Evolutionary conservation across 2,329 filamentous ascomycete genomes (phyloP), one percentile per base, ranked within the genome.

Genomic region (Xylariaceae sp.): DNA sequence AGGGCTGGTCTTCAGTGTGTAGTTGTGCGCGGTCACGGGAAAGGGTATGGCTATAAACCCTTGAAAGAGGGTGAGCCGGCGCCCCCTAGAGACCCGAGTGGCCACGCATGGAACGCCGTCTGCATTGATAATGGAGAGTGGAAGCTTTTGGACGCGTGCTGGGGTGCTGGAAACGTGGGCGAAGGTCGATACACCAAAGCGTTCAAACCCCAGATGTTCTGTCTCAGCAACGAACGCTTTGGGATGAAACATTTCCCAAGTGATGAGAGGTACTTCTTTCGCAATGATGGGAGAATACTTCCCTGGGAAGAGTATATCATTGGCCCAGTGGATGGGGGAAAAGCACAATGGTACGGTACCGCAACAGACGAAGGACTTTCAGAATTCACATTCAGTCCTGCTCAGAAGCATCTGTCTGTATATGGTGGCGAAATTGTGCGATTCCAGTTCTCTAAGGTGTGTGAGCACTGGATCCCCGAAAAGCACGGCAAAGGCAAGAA

Each of bases 61-160:
- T 65, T 89, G 7, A 68, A 73, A 30, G 74, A 80, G 0, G 86
- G 85, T 3, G 72, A 85, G 39, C 68, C 76, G 0, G 61, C 85
- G 0, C 90, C 90, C 2, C 74, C 79, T 0, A 76, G 74, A 16
- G 69, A 82, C 39, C 67, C 77, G 0, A 73, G 67, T 4, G 78
- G 79, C 1, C 91, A 97, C 63, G 91, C 93, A 0, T 96, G 93
- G 93, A 96, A 95, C 57, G 90, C 87, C 0, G 88, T 96, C 6
- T 77, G 81, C 38, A 89, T 97, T 44, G 91, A 97, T 54, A 78
- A 82, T 19, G 88, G 87, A 2, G 78, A 81, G 50, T 97, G 91
- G 91, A 95, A 96, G 64, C 75, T 97, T 1, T 68, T 97, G 37
- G 93, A 98, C 57, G 66, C 85, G 1, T 97, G 91, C 60, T 98